Evolutionary conservation across 768 basidiomycete genomes (phyloP).

Genomic region (Termitomyces sp.): DNA sequence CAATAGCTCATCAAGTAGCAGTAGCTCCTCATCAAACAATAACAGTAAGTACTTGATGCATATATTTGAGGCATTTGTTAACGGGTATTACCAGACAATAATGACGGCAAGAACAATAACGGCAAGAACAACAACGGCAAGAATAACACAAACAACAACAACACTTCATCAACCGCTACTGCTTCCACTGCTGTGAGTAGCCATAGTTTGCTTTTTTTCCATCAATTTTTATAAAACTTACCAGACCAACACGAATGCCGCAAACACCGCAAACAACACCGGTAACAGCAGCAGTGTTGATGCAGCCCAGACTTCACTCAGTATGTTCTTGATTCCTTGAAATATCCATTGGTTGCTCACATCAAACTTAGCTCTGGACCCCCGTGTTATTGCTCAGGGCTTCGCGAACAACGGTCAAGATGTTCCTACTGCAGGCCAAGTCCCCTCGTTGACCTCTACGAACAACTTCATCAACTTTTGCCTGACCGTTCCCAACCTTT

Average conservation of each 20-base stretch:
- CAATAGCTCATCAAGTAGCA: background rate
- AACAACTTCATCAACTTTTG: constrained; percentile 54
- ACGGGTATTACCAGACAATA: background rate
- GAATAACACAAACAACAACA: constrained; percentile 5
- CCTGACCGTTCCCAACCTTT: constrained; percentile 36
- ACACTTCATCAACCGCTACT: background rate
- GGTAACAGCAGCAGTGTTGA: background rate
- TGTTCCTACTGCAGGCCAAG: constrained; percentile 31
- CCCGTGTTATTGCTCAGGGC: constrained; percentile 22
- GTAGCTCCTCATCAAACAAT: background rate
- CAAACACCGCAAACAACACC: background rate
- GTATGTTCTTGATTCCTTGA: background rate
- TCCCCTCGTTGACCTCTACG: constrained; percentile 37
- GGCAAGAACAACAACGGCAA: constrained; percentile 7
- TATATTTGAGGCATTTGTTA: too few relatives aligned
- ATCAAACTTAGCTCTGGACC: constrained; percentile 18
- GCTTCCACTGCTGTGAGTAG: background rate
- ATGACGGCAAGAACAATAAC: background rate
- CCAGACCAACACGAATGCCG: background rate
- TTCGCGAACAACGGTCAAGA: constrained; percentile 26
- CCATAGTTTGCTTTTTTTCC: too few relatives aligned
- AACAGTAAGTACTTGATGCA: background rate
- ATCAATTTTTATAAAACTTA: background rate
- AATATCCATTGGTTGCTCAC: background rate
- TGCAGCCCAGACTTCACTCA: constrained; percentile 26